phyloP scores from a whole-genome alignment of 1,284 basidiomycete genomes.

The Cutaneotrichosporon cavernicola region DNA sequence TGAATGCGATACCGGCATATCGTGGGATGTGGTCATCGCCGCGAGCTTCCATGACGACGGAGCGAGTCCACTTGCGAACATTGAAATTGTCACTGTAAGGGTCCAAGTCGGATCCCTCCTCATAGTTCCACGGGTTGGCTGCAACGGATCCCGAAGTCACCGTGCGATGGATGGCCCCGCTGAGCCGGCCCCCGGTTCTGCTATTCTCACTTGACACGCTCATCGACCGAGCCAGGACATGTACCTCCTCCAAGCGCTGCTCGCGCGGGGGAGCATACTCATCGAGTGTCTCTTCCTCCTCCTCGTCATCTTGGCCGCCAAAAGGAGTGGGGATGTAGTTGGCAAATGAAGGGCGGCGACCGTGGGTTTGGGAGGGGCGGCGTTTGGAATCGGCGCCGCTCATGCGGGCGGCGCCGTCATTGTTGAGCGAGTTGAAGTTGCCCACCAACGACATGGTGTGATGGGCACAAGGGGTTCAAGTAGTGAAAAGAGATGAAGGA shows the following conservation, averaged over 20 bases:
- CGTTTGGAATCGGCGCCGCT: neutral
- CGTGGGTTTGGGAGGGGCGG: neutral
- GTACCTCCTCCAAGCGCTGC: constrained; percentile 28
- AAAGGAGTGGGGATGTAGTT: constrained; percentile 2
- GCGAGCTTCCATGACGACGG: constrained; percentile 39
- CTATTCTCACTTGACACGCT: constrained; percentile 14
- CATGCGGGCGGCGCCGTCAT: constrained; percentile 15
- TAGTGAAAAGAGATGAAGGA: neutral
- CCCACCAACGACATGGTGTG: constrained; percentile 26
- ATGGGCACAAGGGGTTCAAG: neutral
- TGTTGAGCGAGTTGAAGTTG: constrained; percentile 17
- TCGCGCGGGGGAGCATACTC: constrained; percentile 17
- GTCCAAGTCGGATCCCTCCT: constrained; percentile 51
- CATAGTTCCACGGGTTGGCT: constrained; percentile 37
- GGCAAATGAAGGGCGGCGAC: neutral
- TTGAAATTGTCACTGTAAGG: constrained; percentile 54
- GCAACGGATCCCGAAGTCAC: neutral
- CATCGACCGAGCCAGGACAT: constrained; percentile 39
- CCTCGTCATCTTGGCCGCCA: neutral
- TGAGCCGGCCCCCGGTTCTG: neutral
- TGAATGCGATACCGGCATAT: constrained; percentile 55
- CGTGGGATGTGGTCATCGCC: constrained; percentile 47
- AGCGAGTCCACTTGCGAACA: constrained; percentile 53
- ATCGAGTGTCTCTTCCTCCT: constrained; percentile 16
- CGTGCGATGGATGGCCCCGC: neutral